A percentile compares a stretch with the other conserved stretches of the same genome.
These are phyloP conservation scores for Urostyla sp. DNA, from an alignment of 73 alveolate genomes.

Conservation along the genomic window DNA sequence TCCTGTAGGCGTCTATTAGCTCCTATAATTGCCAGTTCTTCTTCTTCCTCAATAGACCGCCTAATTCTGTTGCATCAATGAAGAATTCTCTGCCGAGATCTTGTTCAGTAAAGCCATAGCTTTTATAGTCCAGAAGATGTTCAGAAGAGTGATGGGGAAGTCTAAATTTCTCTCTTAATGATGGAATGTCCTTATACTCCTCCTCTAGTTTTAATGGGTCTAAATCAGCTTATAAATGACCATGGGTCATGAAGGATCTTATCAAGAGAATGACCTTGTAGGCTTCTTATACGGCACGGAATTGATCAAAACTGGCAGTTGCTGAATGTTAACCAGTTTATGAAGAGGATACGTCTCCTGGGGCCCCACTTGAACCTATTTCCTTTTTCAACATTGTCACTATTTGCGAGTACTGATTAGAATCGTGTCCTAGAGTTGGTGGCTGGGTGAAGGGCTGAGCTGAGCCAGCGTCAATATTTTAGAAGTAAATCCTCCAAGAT, in stretches of 20 bases:
- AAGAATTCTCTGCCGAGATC: slow-evolving; percentile 83
- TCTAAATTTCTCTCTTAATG: slow-evolving; percentile 41
- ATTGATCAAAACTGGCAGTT: not conserved
- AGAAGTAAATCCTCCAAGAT: slow-evolving; percentile 82
- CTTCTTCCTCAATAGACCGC: slow-evolving; percentile 67
- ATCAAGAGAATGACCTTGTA: slow-evolving; percentile 72
- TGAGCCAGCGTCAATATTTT: slow-evolving; percentile 56
- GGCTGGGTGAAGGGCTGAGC: slow-evolving; percentile 61
- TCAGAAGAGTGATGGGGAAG: slow-evolving; percentile 18
- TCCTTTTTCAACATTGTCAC: slow-evolving; percentile 5
- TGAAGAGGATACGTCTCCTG: not conserved
- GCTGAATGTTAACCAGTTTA: not conserved
- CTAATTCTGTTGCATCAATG: slow-evolving; percentile 63
- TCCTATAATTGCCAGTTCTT: slow-evolving; percentile 86
- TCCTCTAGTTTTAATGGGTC: slow-evolving; percentile 79
- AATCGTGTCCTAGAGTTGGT: slow-evolving; percentile 53
- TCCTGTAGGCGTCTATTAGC: slow-evolving; percentile 71
- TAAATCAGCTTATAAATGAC: slow-evolving; percentile 84
- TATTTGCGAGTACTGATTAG: not conserved
- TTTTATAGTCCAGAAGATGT: slow-evolving; percentile 44
- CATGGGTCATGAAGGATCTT: slow-evolving; percentile 77
- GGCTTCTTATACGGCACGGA: slow-evolving; percentile 66
- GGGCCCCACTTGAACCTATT: not conserved
- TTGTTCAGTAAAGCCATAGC: slow-evolving; percentile 80
- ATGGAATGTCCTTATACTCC: slow-evolving; percentile 50